These are phyloP conservation scores for Ligustrum vulgare DNA, from an alignment of 257 asterid species.

Conservation along the genomic window DNA sequence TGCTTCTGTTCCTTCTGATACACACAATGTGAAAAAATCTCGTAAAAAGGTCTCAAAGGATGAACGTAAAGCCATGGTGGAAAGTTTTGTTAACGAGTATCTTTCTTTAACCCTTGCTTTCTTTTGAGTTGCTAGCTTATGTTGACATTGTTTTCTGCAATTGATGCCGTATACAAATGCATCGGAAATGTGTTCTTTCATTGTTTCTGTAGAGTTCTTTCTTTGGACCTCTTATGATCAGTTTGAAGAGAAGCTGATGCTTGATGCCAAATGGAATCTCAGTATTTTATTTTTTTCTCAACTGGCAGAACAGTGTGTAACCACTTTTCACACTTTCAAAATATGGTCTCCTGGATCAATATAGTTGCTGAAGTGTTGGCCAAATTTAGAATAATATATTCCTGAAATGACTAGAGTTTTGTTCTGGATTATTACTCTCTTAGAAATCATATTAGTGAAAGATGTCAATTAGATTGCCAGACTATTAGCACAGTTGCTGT, in stretches of 20 bases:
- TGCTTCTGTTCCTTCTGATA: slow-evolving; percentile 42
- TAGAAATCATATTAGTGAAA: not conserved
- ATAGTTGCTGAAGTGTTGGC: not conserved
- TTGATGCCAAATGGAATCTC: not conserved
- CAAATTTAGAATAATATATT: not conserved
- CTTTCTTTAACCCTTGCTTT: slow-evolving; percentile 13
- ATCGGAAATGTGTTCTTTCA: not conserved
- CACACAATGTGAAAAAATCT: slow-evolving; percentile 29
- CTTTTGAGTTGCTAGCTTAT: slow-evolving; percentile 7
- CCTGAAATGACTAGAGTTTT: not conserved
- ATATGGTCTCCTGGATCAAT: not conserved
- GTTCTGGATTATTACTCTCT: not conserved
- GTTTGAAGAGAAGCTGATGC: not conserved
- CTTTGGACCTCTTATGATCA: not conserved
- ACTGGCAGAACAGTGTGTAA: not conserved
- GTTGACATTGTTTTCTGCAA: slow-evolving; percentile 4
- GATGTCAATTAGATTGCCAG: not conserved
- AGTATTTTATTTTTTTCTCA: not conserved
- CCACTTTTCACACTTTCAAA: too few species aligned
- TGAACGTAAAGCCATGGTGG: slow-evolving; percentile 57
- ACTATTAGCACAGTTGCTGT: not conserved
- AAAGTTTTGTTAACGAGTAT: slow-evolving; percentile 62
- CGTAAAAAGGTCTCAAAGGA: slow-evolving; percentile 45
- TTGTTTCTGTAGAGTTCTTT: not conserved
- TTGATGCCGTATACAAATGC: not conserved